Conservation (phyloP, 176 grass and related monocot species). For the Bothriochloa decipiens region DNA sequence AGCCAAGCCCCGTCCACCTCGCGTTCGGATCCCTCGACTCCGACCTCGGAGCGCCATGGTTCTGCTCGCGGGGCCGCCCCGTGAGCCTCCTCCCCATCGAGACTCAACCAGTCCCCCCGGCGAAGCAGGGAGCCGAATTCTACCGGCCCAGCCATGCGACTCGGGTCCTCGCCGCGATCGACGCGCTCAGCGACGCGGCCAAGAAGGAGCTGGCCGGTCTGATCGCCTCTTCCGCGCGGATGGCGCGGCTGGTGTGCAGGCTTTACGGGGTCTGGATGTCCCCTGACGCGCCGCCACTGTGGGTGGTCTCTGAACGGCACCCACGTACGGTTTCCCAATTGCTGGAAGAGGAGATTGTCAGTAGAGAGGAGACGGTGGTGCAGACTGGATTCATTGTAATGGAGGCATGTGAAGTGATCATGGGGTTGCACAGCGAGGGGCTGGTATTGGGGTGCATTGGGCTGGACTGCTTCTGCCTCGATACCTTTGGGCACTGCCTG, state of each 20-base stretch:
- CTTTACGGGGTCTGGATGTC: constrained; percentile 78
- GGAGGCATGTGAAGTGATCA: constrained; percentile 76
- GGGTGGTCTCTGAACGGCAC: constrained; percentile 72
- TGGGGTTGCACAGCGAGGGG: constrained; percentile 64
- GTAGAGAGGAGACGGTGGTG: constrained; percentile 37
- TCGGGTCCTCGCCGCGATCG: constrained; percentile 32
- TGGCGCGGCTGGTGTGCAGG: constrained; percentile 52
- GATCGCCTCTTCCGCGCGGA: constrained; percentile 46
- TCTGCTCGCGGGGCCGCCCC: constrained; percentile 31
- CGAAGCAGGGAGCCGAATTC: constrained; percentile 23
- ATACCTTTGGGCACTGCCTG: constrained; percentile 61
- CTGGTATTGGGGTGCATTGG: constrained; percentile 66
- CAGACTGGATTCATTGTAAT: constrained; percentile 44
- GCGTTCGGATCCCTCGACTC: constrained; percentile 48
- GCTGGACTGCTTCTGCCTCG: constrained; percentile 63
- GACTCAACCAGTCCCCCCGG: background rate
- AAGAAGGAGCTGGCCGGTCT: constrained; percentile 59
- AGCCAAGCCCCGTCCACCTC: constrained; percentile 22
- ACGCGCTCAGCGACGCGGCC: constrained; percentile 45
- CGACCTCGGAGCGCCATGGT: constrained; percentile 42
- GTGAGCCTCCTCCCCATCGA: constrained; percentile 41
- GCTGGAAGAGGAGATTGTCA: constrained; percentile 24
- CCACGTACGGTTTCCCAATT: constrained; percentile 1
- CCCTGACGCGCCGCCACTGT: constrained; percentile 45
- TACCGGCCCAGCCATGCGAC: constrained; percentile 47